phyloP scores from a whole-genome alignment of 345 rosid genomes.

The Melaleuca quinquenervia region DNA sequence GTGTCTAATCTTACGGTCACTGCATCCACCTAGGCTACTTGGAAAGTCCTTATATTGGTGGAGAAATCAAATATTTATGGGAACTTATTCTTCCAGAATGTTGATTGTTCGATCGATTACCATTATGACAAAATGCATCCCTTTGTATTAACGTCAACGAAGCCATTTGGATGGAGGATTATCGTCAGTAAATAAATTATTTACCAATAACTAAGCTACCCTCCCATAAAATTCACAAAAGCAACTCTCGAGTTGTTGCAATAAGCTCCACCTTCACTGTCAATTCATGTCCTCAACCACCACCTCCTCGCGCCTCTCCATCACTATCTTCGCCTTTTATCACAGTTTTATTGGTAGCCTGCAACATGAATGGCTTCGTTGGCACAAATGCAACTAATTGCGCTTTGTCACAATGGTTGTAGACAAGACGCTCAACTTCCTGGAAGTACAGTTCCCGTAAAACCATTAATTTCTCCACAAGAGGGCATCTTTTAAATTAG shows the following conservation, averaged over 20 bases:
- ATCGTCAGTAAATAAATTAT: too few relatives aligned
- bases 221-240: neutral
- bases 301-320: neutral
- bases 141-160: too few relatives aligned
- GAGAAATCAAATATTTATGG: too few relatives aligned
- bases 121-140: too few relatives aligned
- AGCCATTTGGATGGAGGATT: too few relatives aligned
- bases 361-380: neutral
- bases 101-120: too few relatives aligned
- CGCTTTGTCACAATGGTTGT: neutral
- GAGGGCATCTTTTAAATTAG: neutral
- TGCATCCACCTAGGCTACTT: too few relatives aligned
- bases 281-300: neutral
- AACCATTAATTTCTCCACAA: neutral
- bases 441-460: neutral
- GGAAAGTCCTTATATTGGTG: too few relatives aligned
- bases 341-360: neutral
- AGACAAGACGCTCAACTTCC: neutral
- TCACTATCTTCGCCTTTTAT: neutral
- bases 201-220: too few relatives aligned
- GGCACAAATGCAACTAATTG: neutral
- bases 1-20: too few relatives aligned
- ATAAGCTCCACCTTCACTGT: neutral
- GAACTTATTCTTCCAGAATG: too few relatives aligned
- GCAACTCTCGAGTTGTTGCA: neutral